Base-by-base conservation (phyloP, 192 early-diverging fungal genomes). In the Paraglomus brasilianum region DNA sequence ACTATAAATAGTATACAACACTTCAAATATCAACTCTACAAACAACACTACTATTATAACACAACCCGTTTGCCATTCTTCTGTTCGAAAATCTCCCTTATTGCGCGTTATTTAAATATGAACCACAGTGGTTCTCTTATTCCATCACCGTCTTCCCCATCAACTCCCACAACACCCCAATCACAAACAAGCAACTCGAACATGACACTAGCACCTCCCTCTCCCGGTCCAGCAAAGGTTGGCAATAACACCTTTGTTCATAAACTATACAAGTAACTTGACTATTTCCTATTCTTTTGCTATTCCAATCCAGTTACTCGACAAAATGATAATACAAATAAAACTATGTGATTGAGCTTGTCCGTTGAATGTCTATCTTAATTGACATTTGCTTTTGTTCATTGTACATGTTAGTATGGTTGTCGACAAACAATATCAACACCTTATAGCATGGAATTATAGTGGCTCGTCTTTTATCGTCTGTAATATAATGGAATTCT, bases 391-490 rank as follows among this genome's bases (percentile, higher is more conserved):
- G 49, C 19, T 50, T 19, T 15, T 19, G 1, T 17, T 61, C 21
- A 17, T 6, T 8, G 14, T 5, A 7, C 19, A 0, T 60, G 15
- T 40, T 69, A 85, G 82, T 75, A 95, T 95, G 91, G 90, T 96
- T 46, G 78, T 89, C 69, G 94, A 96, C 77, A 86, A 79, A 68
- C 83, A 87, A 71, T 92, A 92, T 76, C 90, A 93, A 71, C 89
- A 93, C 75, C 80, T 93, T 71, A 96, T 96, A 70, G 87, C 88
- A 19, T 96, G 93, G 93, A 93, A 89, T 79, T 89, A 88, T 71
- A 85, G 87, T 39, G 94, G 94, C 19, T 87, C 89, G 1, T 93
- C 93, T 10, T 96, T 96, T 68, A 88, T 92, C 65, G 92, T 96
- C 58, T 91, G 91, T 79, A 93, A 93, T 67, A 90, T 93, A 65